Base-by-base conservation (phyloP, 495 filamentous ascomycete genomes). In the Neurospora sp. region DNA sequence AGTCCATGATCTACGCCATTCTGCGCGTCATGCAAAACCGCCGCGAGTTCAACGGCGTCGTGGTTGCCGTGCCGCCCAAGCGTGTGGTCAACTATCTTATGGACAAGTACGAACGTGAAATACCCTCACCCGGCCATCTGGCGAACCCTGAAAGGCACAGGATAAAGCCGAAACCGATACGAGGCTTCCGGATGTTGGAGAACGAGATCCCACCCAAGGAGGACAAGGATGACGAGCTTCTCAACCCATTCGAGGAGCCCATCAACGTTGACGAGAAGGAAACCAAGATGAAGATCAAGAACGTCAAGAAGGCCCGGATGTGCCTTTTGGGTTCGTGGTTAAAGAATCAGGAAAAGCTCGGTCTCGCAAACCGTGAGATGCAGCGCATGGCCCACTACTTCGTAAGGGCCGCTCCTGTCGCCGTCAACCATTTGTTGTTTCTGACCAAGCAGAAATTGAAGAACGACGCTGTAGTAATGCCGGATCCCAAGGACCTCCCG, bases 1-100 rank as follows among this genome's bases (percentile, higher is more conserved):
- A 98, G 81, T 87, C 89, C 0, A 97, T 97, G 91, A 79, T 98
- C 2, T 91, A 96, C 82, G 92, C 92, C 37, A 85, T 91, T n/a
- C 79, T 97, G 9, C 81, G 85, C 38, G 86, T 90, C 17, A 76
- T 93, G 69, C 78, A 79, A 39, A 76, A 78, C 12, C 79, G 87
- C 37, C 82, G 82, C 39, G 39, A 78, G 9, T 84, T 82, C 81
- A 8, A 75, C 4, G 84, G 83, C 31, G 73, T 75, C 14, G 75
- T 86, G 6, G 27, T 76, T 3, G 76, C 81, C 8, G 75, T 87
- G 40, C 40, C 75, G 14, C 84, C 86, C 9, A 76, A 77, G n/a
- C 75, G 78, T 12, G 84, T 85, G n/a, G 77, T 76, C 9, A 73
- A 73, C 16, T 85, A 83, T 45, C 87, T 81, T 79, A 70, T 89